Percentiles rank a stretch among this genome's conserved stretches.
Conservation (phyloP, 2,329 filamentous ascomycete genomes). For the Epichloe uncinata region DNA sequence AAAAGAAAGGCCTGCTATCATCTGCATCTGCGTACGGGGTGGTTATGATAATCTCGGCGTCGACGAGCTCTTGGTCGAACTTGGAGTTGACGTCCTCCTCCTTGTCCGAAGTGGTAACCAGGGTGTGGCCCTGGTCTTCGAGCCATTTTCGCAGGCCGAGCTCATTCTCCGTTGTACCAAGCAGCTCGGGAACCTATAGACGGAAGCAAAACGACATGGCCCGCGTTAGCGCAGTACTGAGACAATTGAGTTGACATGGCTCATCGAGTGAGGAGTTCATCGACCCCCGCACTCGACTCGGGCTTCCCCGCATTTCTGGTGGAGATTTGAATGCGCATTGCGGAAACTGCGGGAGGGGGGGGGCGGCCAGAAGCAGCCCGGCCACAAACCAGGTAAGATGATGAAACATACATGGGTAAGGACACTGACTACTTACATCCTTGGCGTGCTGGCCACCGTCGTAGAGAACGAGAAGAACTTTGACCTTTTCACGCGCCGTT, state of each 20-base stretch:
- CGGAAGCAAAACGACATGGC: neutral
- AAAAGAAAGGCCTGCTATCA: too few relatives aligned
- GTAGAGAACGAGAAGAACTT: slow-evolving; percentile 89
- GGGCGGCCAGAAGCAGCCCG: too few relatives aligned
- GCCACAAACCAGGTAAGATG: neutral
- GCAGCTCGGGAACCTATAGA: slow-evolving; percentile 56
- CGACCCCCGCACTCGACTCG: neutral
- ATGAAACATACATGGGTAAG: neutral
- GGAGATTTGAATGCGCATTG: neutral
- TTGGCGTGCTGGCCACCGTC: slow-evolving; percentile 82
- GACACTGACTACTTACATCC: slow-evolving; percentile 43
- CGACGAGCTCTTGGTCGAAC: slow-evolving; percentile 91
- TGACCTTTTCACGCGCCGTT: slow-evolving; percentile 52
- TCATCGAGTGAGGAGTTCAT: neutral
- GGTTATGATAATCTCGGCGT: slow-evolving; percentile 97
- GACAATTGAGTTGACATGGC: neutral
- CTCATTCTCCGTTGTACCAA: slow-evolving; percentile 97
- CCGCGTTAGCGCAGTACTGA: neutral
- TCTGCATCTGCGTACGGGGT: slow-evolving; percentile 53
- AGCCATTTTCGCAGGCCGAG: slow-evolving; percentile 95
- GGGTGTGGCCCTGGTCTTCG: slow-evolving; percentile 89
- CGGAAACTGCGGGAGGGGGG: too few relatives aligned
- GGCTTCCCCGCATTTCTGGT: neutral
- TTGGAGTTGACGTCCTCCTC: slow-evolving; percentile 85
- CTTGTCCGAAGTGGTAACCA: slow-evolving; percentile 96